A percentile compares a stretch with the other conserved stretches of the same genome.
phyloP scores from a whole-genome alignment of 2,329 filamentous ascomycete species.

The Septoria linicola region DNA sequence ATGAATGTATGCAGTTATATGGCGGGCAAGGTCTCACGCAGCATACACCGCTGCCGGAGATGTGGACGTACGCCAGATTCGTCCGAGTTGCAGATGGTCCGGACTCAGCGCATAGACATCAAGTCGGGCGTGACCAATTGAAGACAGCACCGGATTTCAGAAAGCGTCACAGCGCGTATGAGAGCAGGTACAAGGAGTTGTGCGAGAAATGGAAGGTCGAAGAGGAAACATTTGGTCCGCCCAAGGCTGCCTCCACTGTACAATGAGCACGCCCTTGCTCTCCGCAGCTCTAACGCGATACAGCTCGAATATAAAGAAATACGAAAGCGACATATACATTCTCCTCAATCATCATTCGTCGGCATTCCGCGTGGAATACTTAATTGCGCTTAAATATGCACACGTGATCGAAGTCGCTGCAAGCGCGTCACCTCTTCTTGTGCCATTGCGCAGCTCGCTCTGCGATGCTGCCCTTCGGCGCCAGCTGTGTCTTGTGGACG shows the following conservation, averaged over 20 bases:
- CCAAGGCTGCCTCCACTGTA: constrained; percentile 14
- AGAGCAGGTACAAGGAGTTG: constrained; percentile 46
- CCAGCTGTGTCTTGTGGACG: constrained; percentile 1
- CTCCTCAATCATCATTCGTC: too few relatives aligned
- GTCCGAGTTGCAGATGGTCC: constrained; percentile 65
- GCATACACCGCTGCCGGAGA: constrained; percentile 80
- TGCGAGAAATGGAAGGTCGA: constrained; percentile 60
- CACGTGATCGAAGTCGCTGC: too few relatives aligned
- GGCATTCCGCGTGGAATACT: too few relatives aligned
- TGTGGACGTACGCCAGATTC: constrained; percentile 36
- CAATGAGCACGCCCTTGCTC: too few relatives aligned
- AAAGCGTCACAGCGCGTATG: constrained; percentile 60
- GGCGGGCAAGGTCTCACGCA: constrained; percentile 87
- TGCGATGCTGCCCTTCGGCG: background rate
- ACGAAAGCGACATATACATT: too few relatives aligned
- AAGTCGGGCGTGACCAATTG: constrained; percentile 77
- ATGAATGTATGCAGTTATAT: constrained; percentile 88
- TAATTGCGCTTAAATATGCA: too few relatives aligned
- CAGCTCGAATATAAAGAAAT: too few relatives aligned
- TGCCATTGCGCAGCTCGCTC: background rate
- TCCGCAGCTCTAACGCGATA: too few relatives aligned
- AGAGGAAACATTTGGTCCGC: constrained; percentile 57
- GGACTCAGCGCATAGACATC: constrained; percentile 86
- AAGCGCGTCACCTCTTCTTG: background rate
- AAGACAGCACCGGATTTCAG: constrained; percentile 59